Percentiles rank a stretch among this genome's conserved stretches.
Conservation (phyloP, 495 filamentous ascomycete species). For the Jackrogersella multiformis region DNA sequence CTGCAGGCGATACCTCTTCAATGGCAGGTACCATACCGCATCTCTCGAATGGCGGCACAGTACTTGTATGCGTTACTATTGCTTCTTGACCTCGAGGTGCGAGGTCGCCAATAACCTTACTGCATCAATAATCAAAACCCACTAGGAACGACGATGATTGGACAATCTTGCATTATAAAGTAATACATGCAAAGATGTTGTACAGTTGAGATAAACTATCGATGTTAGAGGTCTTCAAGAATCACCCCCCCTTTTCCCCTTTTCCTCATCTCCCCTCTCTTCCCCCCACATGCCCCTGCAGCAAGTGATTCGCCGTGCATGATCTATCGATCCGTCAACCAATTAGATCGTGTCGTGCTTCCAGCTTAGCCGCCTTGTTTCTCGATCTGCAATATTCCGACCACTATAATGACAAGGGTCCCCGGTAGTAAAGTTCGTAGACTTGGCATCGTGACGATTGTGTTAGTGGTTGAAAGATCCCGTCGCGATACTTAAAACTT, state of each 20-base stretch:
- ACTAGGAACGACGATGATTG: not conserved
- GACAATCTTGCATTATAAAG: not conserved
- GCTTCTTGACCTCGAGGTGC: not conserved
- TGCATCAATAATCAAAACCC: not conserved
- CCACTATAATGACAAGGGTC: not conserved
- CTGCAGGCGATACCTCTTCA: not conserved
- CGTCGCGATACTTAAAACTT: no score
- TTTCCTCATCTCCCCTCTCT: not conserved
- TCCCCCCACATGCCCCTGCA: not conserved
- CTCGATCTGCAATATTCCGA: not conserved
- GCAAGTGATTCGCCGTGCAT: not conserved
- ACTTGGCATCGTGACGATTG: not conserved
- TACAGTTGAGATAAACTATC: not conserved
- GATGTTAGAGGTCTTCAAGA: not conserved
- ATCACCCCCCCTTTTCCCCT: not conserved
- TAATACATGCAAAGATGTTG: not conserved
- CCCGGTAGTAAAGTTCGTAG: not conserved
- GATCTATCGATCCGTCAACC: not conserved
- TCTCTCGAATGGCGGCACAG: not conserved
- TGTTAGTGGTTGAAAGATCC: no score
- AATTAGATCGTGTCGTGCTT: not conserved
- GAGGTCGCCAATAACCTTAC: not conserved
- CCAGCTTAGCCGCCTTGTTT: constrained; percentile 6
- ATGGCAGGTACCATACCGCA: not conserved
- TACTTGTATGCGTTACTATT: not conserved